A percentile compares a stretch with the other conserved stretches of the same genome.
Conservation (phyloP, 1,284 basidiomycete genomes). For the Trichosporon asahii region DNA sequence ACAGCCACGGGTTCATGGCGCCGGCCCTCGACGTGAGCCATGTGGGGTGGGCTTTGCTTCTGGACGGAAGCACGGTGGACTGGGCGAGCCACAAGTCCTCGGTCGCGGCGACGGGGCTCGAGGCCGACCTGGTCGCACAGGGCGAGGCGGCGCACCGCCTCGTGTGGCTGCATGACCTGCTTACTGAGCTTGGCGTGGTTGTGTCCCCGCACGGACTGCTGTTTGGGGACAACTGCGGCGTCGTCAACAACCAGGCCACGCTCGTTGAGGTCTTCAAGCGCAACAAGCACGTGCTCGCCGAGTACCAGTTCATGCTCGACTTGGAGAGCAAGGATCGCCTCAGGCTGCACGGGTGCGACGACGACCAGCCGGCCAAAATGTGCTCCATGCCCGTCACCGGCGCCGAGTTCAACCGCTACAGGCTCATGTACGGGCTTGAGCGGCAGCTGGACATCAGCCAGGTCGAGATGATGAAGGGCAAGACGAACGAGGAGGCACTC, state of each 20-base stretch:
- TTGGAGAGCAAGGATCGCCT: conserved; percentile 6
- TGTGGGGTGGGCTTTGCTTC: background rate
- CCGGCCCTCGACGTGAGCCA: background rate
- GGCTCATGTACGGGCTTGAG: conserved; percentile 5
- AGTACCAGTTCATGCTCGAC: conserved; percentile 7
- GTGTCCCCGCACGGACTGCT: background rate
- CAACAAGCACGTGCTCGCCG: conserved; percentile 5
- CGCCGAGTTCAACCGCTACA: conserved; percentile 3
- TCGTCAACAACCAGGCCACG: conserved; percentile 1
- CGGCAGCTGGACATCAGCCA: conserved; percentile 4
- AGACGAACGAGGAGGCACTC: background rate
- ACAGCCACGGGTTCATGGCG: conserved; percentile 3
- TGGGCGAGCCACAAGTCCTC: background rate
- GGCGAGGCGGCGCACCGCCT: conserved; percentile 6
- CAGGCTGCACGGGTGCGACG: conserved; percentile 4
- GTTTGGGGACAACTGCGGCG: conserved; percentile 7
- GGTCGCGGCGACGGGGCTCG: background rate
- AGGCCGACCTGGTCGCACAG: conserved; percentile 10
- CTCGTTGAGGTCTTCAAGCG: conserved; percentile 8
- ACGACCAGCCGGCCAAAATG: conserved; percentile 5
- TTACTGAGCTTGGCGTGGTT: background rate
- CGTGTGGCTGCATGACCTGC: background rate
- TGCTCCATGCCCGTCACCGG: background rate
- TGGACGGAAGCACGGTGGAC: background rate
- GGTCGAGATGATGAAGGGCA: conserved; percentile 7